Base-by-base conservation (phyloP, 176 grass and related monocot genomes). In the Tillandsia leiboldiana region DNA sequence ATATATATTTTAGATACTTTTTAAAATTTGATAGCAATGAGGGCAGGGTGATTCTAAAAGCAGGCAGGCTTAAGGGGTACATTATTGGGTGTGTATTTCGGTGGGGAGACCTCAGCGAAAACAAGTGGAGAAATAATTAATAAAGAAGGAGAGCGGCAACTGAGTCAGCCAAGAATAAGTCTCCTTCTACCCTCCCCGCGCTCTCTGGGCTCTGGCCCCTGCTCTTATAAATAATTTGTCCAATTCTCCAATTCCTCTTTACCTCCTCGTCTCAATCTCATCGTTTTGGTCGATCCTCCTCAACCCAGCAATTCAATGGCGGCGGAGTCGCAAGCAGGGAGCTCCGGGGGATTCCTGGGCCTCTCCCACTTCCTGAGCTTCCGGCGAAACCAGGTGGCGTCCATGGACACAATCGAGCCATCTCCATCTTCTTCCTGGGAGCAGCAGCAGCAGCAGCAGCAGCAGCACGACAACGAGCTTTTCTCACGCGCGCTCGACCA, bases 311-410 rank as follows among this genome's bases (percentile, higher is more conserved):
- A 15, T 57, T 0, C 56, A 23, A 59, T 61, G 56, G 56, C 56
- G 22, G n/a, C 22, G 56, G 56, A 61, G 10, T 20, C 15, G 8
- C 56, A 61, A 61, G 33, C 33, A 42, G n/a, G 56, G 15, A 61
- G 56, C 15, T 61, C 56, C 56, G 15, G 33, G 42, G 78, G 81
- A 11, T 81, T 92, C 62, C 69, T 81, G 15, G 94, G 81, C 9
- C 63, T 23, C 10, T 7, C 56, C 9, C n/a, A 87, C 9, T 79
- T 89, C 9, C 84, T 86, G 61, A 93, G 87, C 86, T 76, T 93
- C 70, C 94, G 89, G 12, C 82, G 89, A 53, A 71, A 61, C 78
- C 74, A 84, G 61, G 89, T 97, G 42, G 56, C 56, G 1, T 97
- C 94, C 68, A 81, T 93, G 73, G 94, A 42, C 4, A 42, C 33